Evolutionary conservation across 192 early-diverging fungal genomes (phyloP).

Genomic region (Powellomyces hirtus): DNA sequence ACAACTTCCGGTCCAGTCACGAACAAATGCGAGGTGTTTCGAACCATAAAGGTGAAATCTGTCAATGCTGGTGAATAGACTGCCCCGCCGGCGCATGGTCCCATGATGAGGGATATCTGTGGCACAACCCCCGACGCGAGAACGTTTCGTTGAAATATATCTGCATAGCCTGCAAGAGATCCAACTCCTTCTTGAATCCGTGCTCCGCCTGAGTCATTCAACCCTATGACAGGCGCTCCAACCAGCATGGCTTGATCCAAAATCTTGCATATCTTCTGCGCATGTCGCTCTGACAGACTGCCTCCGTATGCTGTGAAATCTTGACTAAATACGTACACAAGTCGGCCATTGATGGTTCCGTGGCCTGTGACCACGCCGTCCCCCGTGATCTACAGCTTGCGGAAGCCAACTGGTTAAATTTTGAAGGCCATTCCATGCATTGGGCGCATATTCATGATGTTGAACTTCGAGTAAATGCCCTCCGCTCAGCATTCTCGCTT

Average conservation of each 20-base stretch:
- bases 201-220: slow-evolving; percentile 97
- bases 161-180: slow-evolving; percentile 91
- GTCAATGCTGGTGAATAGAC: slow-evolving; percentile 97
- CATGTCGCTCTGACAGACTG: slow-evolving; percentile 81
- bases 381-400: slow-evolving; percentile 77
- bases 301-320: slow-evolving; percentile 95
- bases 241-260: slow-evolving; percentile 92
- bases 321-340: slow-evolving; percentile 88
- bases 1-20: slow-evolving; percentile 97
- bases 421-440: too few relatives aligned
- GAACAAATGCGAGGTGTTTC: slow-evolving; percentile 91
- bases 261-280: slow-evolving; percentile 87
- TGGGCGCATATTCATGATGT: too few relatives aligned
- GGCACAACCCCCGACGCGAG: slow-evolving; percentile 90
- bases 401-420: too few relatives aligned
- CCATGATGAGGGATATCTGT: slow-evolving; percentile 96
- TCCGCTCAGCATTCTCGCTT: too few relatives aligned
- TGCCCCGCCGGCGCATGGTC: slow-evolving; percentile 95
- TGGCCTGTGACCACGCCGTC: slow-evolving; percentile 96
- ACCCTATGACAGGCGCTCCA: slow-evolving; percentile 90
- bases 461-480: too few relatives aligned
- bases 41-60: slow-evolving; percentile 97
- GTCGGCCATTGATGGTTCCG: slow-evolving; percentile 88
- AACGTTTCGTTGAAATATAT: slow-evolving; percentile 95
- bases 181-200: slow-evolving; percentile 98